These are phyloP conservation scores for Oenanthe sinensis DNA, from an alignment of 129 eudicot genomes.

Conservation along the genomic window DNA sequence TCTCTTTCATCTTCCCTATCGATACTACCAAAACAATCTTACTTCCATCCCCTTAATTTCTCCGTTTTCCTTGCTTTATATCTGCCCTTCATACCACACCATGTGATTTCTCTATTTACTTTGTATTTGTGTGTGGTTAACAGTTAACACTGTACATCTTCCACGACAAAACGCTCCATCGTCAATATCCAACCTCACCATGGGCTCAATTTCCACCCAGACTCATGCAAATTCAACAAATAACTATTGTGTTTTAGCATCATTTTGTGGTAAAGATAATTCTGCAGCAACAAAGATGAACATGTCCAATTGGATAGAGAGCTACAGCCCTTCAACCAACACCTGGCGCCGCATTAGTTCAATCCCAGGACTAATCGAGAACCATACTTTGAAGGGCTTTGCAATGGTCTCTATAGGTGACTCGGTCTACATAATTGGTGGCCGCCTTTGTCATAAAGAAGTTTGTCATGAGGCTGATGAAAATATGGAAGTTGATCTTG, in stretches of 20 bases:
- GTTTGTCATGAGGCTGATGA: slow-evolving; percentile 4
- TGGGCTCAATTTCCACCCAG: slow-evolving; percentile 47
- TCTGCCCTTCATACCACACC: not conserved
- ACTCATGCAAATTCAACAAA: slow-evolving; percentile 27
- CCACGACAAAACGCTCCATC: slow-evolving; percentile 12
- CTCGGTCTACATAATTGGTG: slow-evolving; percentile 45
- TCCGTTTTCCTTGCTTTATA: not conserved
- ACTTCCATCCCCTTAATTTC: not conserved
- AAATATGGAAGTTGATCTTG: slow-evolving; percentile 9
- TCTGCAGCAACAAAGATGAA: slow-evolving; percentile 12
- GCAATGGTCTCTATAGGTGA: slow-evolving; percentile 45
- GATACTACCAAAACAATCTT: slow-evolving; percentile 6
- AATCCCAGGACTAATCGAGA: slow-evolving; percentile 36
- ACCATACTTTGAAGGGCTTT: slow-evolving; percentile 37
- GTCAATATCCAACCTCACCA: slow-evolving; percentile 16
- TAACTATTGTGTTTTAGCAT: slow-evolving; percentile 37
- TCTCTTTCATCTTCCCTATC: not conserved
- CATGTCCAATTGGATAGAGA: slow-evolving; percentile 44
- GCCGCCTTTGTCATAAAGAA: slow-evolving; percentile 32
- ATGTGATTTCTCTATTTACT: not conserved
- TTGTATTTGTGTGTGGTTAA: not conserved
- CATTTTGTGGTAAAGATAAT: slow-evolving; percentile 36
- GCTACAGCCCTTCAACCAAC: slow-evolving; percentile 40
- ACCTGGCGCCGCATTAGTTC: slow-evolving; percentile 36
- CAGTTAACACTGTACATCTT: not conserved